Evolutionary conservation across 768 basidiomycete species (phyloP).

Genomic region (Podaxis pistillaris): DNA sequence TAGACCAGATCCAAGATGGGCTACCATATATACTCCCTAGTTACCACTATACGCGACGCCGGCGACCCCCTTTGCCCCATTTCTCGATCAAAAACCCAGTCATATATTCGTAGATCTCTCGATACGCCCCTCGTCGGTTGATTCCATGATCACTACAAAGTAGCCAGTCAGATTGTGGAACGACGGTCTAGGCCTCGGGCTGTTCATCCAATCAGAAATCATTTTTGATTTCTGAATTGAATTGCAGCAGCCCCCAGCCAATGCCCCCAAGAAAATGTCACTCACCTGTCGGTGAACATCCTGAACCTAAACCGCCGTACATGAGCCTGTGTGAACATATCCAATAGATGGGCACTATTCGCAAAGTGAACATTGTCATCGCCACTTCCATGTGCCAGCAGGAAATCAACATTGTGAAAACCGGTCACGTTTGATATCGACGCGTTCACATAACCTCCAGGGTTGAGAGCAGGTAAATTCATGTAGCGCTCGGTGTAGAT

Average conservation of each 20-base stretch:
- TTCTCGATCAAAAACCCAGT: slow-evolving; percentile 83
- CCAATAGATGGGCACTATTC: slow-evolving; percentile 87
- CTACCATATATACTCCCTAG: slow-evolving; percentile 12
- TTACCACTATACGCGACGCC: slow-evolving; percentile 51
- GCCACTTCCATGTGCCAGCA: slow-evolving; percentile 90
- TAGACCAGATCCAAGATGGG: slow-evolving; percentile 16
- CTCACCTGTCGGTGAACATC: slow-evolving; percentile 95
- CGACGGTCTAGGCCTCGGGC: slow-evolving; percentile 8
- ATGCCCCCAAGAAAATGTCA: slow-evolving; percentile 5
- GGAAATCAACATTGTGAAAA: slow-evolving; percentile 76
- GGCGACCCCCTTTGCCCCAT: slow-evolving; percentile 83
- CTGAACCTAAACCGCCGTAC: slow-evolving; percentile 82
- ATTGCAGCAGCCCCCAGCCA: neutral
- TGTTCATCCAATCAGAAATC: slow-evolving; percentile 12
- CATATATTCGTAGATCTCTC: slow-evolving; percentile 88
- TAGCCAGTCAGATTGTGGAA: slow-evolving; percentile 7
- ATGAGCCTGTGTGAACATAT: slow-evolving; percentile 82
- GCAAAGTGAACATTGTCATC: slow-evolving; percentile 97
- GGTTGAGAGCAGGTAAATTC: slow-evolving; percentile 77
- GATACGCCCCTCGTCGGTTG: slow-evolving; percentile 65
- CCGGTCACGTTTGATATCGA: slow-evolving; percentile 87
- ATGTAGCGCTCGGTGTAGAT: slow-evolving; percentile 99
- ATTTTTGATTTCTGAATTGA: neutral
- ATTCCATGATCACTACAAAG: slow-evolving; percentile 77
- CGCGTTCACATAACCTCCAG: slow-evolving; percentile 85